These are phyloP conservation scores for Suhomyces bribrorum DNA, from an alignment of 1,139 yeast species.

Conservation along the genomic window DNA sequence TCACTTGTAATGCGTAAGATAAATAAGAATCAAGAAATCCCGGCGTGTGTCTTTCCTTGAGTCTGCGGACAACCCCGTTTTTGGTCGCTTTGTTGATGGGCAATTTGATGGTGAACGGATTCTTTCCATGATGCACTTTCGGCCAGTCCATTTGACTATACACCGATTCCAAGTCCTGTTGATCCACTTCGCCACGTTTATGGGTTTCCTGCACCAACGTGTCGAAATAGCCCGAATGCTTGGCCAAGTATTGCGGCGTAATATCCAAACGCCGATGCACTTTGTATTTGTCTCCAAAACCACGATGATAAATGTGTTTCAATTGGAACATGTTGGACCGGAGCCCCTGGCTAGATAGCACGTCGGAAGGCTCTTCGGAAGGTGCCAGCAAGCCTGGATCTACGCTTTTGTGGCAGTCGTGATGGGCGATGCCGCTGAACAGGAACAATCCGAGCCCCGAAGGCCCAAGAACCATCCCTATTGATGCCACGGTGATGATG, in stretches of 20 bases:
- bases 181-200: constrained; percentile 9
- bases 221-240: constrained; percentile 16
- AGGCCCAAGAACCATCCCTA: background rate
- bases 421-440: background rate
- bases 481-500: background rate
- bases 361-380: too few species aligned
- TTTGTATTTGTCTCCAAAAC: constrained; percentile 39
- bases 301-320: constrained; percentile 56
- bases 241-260: constrained; percentile 36
- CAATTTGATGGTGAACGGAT: constrained; percentile 47
- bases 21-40: constrained; percentile 66
- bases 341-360: background rate
- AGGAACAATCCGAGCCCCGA: background rate
- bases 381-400: too few species aligned
- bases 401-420: too few species aligned
- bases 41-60: constrained; percentile 60
- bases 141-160: constrained; percentile 45
- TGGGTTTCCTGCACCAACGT: constrained; percentile 7
- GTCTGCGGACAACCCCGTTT: constrained; percentile 41
- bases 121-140: constrained; percentile 28
- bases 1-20: constrained; percentile 51
- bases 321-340: constrained; percentile 26
- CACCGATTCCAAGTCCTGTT: constrained; percentile 28
- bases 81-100: constrained; percentile 23
- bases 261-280: constrained; percentile 50